Conservation (phyloP, 176 grass and related monocot species). For the Ananas comosus region DNA sequence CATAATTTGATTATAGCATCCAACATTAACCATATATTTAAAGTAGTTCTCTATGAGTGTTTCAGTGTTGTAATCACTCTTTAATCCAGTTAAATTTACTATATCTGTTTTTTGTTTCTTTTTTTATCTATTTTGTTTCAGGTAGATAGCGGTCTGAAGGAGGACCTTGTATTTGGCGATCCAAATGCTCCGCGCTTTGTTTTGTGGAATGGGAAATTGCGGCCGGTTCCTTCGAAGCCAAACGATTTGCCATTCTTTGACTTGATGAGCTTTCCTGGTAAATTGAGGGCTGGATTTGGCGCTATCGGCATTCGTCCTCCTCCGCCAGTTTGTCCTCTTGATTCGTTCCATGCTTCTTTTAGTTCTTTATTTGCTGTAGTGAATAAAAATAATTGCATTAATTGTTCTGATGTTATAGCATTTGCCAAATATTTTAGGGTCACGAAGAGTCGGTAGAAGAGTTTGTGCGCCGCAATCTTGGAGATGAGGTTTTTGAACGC, state of each 20-base stretch:
- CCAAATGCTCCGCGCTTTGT: slow-evolving; percentile 79
- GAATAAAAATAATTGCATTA: neutral
- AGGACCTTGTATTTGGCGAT: slow-evolving; percentile 92
- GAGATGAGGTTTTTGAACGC: slow-evolving; percentile 82
- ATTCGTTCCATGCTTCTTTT: neutral
- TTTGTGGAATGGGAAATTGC: slow-evolving; percentile 70
- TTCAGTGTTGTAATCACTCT: neutral
- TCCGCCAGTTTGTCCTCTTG: slow-evolving; percentile 76
- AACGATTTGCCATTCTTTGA: slow-evolving; percentile 76
- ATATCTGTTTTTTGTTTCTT: neutral
- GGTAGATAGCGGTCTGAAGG: slow-evolving; percentile 76
- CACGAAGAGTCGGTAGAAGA: slow-evolving; percentile 90
- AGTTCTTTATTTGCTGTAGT: neutral
- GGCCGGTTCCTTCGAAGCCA: slow-evolving; percentile 72
- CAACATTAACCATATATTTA: too few species aligned
- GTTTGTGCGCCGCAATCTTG: slow-evolving; percentile 91
- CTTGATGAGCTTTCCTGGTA: slow-evolving; percentile 73
- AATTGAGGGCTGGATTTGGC: slow-evolving; percentile 73
- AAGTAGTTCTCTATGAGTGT: too few species aligned
- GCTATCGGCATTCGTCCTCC: slow-evolving; percentile 71
- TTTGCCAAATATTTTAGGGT: slow-evolving; percentile 83
- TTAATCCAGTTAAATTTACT: neutral
- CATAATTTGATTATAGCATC: too few species aligned
- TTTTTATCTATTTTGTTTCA: slow-evolving; percentile 4
- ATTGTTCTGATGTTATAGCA: neutral